Base-by-base conservation (phyloP, 495 filamentous ascomycete species). In the Daldinia decipiens region DNA sequence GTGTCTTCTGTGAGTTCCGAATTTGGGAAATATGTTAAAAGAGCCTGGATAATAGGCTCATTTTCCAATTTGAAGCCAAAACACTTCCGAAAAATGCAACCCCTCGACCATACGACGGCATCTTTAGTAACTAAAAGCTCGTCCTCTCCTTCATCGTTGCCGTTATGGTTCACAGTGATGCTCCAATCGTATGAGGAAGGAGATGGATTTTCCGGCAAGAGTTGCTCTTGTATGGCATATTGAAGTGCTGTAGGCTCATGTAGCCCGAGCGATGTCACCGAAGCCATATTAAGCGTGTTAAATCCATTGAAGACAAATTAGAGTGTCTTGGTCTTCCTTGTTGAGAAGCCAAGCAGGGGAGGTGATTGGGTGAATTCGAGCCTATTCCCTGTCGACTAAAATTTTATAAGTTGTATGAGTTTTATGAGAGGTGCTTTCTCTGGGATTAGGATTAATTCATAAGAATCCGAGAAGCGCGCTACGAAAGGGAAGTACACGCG, bases 21-120 rank as follows among this genome's bases (percentile, higher is more conserved):
- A 34, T 74, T 85, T 2, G 89, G 88, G 70, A 99, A 99, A 67
- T 86, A 88, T 29, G 95, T 92, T 66, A 98, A 86, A 12, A 97
- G 79, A 15, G 93, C 95, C 77, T 97, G 92, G 39, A 85, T 86
- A 59, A 98, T 89, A 36, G 89, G 82, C 75, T 98, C 93, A 64
- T 93, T 89, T 75, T 98, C 95, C 8, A 92, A 81, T 61, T 95
- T 91, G 76, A 98, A 92, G 56, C 87, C 89, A 81, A 94, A 99
- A 66, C 92, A 87, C 74, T 93, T 92, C 62, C 92, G 92, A 74
- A 97, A 90, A 39, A 96, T 82, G 53, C 91, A 91, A 47, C 92
- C 93, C 58, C 92, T 87, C 34, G 93, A 97, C 94, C 94, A 99
- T 65, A 97, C 88, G 36, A 97, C 95, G 72, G 92, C 91, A 66